phyloP scores from a whole-genome alignment of 441 rosid species.

The Gossypium gossypioides region DNA sequence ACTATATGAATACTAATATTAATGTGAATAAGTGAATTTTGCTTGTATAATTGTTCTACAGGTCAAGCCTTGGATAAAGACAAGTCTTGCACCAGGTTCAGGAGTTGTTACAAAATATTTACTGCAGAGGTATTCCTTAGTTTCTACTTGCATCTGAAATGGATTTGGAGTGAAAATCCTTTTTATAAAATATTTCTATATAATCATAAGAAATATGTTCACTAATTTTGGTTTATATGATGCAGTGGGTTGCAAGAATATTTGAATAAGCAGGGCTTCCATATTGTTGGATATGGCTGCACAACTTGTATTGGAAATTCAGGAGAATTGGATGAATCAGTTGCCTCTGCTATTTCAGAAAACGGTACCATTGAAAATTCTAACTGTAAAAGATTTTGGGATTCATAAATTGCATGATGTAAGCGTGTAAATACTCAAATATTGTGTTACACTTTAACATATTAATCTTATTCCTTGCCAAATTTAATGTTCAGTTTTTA shows the following conservation, averaged over 20 bases:
- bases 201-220: background rate
- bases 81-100: conserved; percentile 99
- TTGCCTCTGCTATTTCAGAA: conserved; percentile 82
- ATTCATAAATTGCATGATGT: background rate
- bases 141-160: conserved; percentile 3
- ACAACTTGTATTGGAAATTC: conserved; percentile 98
- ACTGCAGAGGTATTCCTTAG: conserved; percentile 44
- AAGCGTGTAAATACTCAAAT: background rate
- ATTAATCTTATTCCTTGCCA: background rate
- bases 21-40: conserved; percentile 9
- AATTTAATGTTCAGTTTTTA: conserved; percentile 4
- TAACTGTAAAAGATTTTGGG: background rate
- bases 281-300: conserved; percentile 95
- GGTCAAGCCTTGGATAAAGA: conserved; percentile 98
- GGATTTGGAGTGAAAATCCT: background rate
- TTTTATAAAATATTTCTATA: background rate
- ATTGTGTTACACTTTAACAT: background rate
- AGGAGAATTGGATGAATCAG: conserved; percentile 87
- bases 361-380: conserved; percentile 43
- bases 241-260: conserved; percentile 84
- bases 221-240: conserved; percentile 7
- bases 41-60: conserved; percentile 22
- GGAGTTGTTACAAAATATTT: conserved; percentile 96
- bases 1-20: conserved; percentile 1
- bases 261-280: conserved; percentile 76